Conservation (phyloP, 441 rosid species). For the Lepidium campestre region DNA sequence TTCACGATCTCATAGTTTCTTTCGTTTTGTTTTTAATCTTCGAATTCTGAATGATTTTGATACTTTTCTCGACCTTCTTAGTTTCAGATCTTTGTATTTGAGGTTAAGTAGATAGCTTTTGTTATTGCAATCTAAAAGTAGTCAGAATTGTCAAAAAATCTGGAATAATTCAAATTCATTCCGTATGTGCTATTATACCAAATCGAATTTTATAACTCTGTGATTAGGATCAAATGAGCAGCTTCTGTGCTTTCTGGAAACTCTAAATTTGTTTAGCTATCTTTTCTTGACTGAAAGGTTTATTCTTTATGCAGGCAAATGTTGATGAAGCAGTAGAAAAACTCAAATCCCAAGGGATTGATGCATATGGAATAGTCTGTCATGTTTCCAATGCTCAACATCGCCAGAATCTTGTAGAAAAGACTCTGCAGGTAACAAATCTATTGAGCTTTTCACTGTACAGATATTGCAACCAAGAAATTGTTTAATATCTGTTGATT, state of each 20-base stretch:
- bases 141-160: neutral
- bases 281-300: neutral
- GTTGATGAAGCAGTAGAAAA: conserved; percentile 74
- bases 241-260: neutral
- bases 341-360: conserved; percentile 61
- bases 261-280: neutral
- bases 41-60: neutral
- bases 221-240: neutral
- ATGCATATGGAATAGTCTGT: conserved; percentile 74
- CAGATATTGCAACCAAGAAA: neutral
- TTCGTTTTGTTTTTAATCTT: neutral
- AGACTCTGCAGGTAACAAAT: conserved; percentile 50
- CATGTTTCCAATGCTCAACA: conserved; percentile 81
- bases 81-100: neutral
- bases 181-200: neutral
- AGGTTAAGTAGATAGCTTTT: neutral
- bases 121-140: neutral
- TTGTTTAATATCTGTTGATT: neutral
- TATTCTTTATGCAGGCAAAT: conserved; percentile 44
- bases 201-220: neutral
- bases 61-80: neutral
- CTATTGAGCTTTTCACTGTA: neutral
- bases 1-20: neutral
- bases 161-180: too few species aligned
- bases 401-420: conserved; percentile 61